Conservation (phyloP, 352 stramenopile species). For the Pythium vanterpoolii region DNA sequence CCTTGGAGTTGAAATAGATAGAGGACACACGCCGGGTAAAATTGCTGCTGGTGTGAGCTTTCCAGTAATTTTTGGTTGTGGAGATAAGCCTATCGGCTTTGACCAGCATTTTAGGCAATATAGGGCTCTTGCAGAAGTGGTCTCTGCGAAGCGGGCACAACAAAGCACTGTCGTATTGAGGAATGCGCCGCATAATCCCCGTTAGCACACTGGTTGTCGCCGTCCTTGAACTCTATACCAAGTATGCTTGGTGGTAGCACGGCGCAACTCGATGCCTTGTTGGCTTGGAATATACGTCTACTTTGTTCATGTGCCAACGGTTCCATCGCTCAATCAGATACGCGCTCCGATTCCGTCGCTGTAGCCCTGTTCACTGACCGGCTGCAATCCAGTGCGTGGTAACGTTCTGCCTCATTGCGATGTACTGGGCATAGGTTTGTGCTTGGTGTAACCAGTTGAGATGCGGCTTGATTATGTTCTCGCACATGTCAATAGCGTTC, state of each 20-base stretch:
- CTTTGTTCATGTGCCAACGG: slow-evolving; percentile 1
- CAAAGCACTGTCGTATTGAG: not conserved
- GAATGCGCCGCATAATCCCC: not conserved
- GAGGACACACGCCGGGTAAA: not conserved
- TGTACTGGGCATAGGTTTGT: slow-evolving; percentile 1
- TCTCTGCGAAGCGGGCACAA: not conserved
- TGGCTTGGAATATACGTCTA: slow-evolving; percentile 1
- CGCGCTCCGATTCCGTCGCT: not conserved
- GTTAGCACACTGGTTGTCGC: not conserved
- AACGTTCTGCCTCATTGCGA: not conserved
- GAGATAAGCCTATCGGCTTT: not conserved
- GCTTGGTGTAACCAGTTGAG: not conserved
- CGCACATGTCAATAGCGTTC: no score
- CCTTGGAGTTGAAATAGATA: not conserved
- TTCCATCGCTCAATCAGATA: not conserved
- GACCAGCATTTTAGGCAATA: not conserved
- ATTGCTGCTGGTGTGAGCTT: not conserved
- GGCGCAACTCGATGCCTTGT: slow-evolving; percentile 7
- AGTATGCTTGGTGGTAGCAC: slow-evolving; percentile 4
- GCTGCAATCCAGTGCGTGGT: not conserved
- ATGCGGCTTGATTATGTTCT: no score
- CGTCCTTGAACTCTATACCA: not conserved
- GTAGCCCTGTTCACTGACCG: not conserved
- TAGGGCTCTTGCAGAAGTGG: not conserved
- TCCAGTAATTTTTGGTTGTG: not conserved